phyloP scores from a whole-genome alignment of 768 basidiomycete genomes.

The Boletellus ananiceps region DNA sequence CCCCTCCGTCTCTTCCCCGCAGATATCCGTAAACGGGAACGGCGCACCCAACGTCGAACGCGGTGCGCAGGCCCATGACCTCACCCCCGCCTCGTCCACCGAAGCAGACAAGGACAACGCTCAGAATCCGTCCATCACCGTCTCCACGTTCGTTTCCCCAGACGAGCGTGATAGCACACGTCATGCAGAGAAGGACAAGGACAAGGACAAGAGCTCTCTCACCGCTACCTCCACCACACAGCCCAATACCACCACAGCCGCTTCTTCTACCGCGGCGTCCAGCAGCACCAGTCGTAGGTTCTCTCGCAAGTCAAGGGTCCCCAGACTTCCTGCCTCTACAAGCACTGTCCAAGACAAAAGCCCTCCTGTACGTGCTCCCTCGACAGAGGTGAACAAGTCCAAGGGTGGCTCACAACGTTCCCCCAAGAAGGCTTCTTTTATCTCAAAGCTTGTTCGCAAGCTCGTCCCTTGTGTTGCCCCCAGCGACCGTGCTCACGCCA shows the following conservation, averaged over 20 bases:
- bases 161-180: constrained; percentile 32
- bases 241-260: constrained; percentile 31
- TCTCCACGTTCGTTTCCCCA: constrained; percentile 31
- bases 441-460: constrained; percentile 55
- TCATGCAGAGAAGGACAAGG: constrained; percentile 37
- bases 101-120: constrained; percentile 36
- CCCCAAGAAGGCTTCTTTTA: constrained; percentile 47
- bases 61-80: constrained; percentile 28
- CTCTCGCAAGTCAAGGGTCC: constrained; percentile 26
- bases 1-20: constrained; percentile 11
- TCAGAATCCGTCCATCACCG: constrained; percentile 32
- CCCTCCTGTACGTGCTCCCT: constrained; percentile 32
- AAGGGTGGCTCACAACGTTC: constrained; percentile 32
- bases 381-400: constrained; percentile 33
- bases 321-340: constrained; percentile 15
- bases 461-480: constrained; percentile 66
- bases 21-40: constrained; percentile 25
- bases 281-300: constrained; percentile 26
- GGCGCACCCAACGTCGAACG: constrained; percentile 18
- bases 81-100: constrained; percentile 28
- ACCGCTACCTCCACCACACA: constrained; percentile 42
- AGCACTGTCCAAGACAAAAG: constrained; percentile 23
- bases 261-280: constrained; percentile 21
- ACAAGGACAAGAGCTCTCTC: constrained; percentile 46
- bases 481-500: constrained; percentile 40